A percentile compares a stretch with the other conserved stretches of the same genome.
Conservation (phyloP, 2,329 filamentous ascomycete genomes). For the Alternaria sp. region DNA sequence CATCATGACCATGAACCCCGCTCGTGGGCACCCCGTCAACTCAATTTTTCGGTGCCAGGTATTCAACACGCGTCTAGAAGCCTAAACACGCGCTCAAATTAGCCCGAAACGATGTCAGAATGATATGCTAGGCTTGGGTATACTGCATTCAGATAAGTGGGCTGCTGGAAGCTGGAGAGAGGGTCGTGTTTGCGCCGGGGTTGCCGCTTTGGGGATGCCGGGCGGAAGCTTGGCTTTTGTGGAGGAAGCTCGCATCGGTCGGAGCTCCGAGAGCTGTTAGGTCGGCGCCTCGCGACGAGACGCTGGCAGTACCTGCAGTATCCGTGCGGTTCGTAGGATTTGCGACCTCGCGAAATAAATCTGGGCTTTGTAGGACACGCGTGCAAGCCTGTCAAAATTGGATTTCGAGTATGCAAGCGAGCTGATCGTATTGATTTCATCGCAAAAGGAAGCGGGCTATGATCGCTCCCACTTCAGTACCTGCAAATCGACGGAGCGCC, state of each 20-base stretch:
- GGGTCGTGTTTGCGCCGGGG: conserved; percentile 25
- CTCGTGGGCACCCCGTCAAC: conserved; percentile 1
- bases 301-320: background rate
- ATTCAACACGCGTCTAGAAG: background rate
- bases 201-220: conserved; percentile 28
- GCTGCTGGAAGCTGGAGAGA: background rate
- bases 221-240: background rate
- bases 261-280: conserved; percentile 11
- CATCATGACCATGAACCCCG: conserved; percentile 15
- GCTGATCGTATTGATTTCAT: background rate
- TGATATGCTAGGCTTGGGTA: conserved; percentile 8
- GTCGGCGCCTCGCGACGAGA: background rate
- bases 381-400: too few relatives aligned
- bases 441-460: background rate
- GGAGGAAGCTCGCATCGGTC: conserved; percentile 21
- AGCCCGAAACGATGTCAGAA: conserved; percentile 6
- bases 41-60: background rate
- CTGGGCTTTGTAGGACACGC: background rate
- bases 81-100: background rate
- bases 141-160: conserved; percentile 24
- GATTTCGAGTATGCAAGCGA: background rate
- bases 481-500: background rate
- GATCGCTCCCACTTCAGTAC: background rate
- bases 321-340: background rate
- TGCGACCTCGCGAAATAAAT: too few relatives aligned